These are phyloP conservation scores for Rheum nobile DNA, from an alignment of 148 eudicot genomes.

Conservation along the genomic window DNA sequence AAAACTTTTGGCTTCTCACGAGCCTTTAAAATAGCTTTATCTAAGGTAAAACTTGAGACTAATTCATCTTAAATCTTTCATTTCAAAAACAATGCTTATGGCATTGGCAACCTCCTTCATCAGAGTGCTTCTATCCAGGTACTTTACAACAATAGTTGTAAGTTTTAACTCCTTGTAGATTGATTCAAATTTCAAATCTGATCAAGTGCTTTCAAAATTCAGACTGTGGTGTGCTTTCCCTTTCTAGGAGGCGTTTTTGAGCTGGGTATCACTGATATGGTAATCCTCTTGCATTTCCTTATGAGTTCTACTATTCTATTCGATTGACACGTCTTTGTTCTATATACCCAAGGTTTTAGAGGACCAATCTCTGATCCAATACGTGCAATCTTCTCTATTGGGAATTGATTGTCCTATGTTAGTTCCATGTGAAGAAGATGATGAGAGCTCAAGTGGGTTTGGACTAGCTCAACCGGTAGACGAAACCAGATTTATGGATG, in stretches of 20 bases:
- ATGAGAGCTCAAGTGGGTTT: background rate
- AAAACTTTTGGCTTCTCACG: background rate
- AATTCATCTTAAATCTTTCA: background rate
- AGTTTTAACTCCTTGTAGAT: too few species aligned
- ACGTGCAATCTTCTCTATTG: conserved; percentile 26
- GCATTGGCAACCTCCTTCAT: background rate
- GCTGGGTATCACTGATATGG: conserved; percentile 27
- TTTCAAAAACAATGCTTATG: background rate
- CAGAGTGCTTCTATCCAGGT: conserved; percentile 90
- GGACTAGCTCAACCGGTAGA: background rate
- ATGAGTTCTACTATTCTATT: too few species aligned
- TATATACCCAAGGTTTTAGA: conserved; percentile 37
- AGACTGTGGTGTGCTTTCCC: conserved; percentile 75
- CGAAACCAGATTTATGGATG: background rate
- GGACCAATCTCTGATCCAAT: conserved; percentile 38
- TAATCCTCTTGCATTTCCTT: background rate
- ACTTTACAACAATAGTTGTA: background rate
- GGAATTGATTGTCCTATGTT: conserved; percentile 12
- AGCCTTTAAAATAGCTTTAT: background rate
- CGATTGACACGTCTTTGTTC: background rate
- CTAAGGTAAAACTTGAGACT: background rate
- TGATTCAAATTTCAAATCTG: too few species aligned
- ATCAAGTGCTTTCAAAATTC: conserved; percentile 12
- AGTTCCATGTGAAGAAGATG: too few species aligned
- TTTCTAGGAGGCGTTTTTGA: conserved; percentile 50